Evolutionary conservation across 1,139 yeast species (phyloP), one percentile per base, ranked within the genome.

Genomic region (Kodamaea alishanica): DNA sequence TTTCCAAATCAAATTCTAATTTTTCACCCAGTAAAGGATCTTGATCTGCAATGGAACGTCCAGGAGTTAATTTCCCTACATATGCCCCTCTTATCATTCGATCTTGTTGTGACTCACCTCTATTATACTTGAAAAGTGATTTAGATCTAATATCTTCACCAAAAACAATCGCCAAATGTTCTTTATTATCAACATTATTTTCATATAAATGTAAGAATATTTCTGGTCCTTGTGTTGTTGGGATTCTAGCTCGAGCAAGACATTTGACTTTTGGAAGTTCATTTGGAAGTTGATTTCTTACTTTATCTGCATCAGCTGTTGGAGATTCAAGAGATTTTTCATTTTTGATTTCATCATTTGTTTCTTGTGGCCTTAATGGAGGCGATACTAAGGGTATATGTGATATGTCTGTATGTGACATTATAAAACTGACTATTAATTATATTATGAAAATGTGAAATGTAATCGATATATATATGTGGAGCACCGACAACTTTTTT

Each of bases 81-180:
- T 94, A 94, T 2, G 98, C 98, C 22, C 99, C 99, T 50, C 98
- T 73, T 10, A 95, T 88, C 97, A 92, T 92, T 49, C 98, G 67
- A 55, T 88, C 97, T 53, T 79, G 84, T 60, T 89, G 97, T 0
- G 96, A 71, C 50, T 92, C 99, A 32, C 79, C 78, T 0, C 67
- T 67, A 36, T 88, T 68, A 36, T 64, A 63, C 30, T 69, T 75
- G 62, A 79, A 92, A 39, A 94, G 68, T 2, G 90, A 70, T 56
- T 76, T 73, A 4, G 96, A 87, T 48, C 95, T 73, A 37, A 94
- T 81, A 50, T 85, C 85, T 55, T 88, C 96, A 7, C 98, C 97
- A 64, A 92, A 92, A 3, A 92, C 98, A 44, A 94, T 92, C 7
- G 98, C 98, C 52, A 94, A 69, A 63, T 94, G 99, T 62, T 94